phyloP scores from a whole-genome alignment of 1,139 yeast genomes.

The Barnettozyma hawaiiensis region DNA sequence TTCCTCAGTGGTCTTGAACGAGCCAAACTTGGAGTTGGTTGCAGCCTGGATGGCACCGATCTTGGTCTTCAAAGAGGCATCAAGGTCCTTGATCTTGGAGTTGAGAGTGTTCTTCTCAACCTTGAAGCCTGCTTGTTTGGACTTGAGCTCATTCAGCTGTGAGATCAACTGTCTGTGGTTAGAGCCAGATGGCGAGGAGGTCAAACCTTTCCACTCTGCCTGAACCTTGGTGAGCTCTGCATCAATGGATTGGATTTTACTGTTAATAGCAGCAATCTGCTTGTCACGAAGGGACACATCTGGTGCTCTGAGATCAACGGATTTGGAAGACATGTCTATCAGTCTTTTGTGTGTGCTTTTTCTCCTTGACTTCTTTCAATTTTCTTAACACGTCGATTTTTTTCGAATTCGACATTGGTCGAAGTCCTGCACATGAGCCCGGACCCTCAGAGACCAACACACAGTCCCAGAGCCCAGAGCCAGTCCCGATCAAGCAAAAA shows the following conservation, averaged over 20 bases:
- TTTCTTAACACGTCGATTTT: neutral
- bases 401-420: neutral
- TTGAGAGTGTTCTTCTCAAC: conserved; percentile 59
- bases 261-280: conserved; percentile 53
- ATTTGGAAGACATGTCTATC: neutral
- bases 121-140: conserved; percentile 67
- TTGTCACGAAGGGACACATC: conserved; percentile 57
- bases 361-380: neutral
- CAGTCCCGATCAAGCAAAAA: too few relatives aligned
- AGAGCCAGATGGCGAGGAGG: conserved; percentile 2
- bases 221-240: conserved; percentile 30
- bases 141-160: conserved; percentile 59
- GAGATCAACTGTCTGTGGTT: conserved; percentile 48
- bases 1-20: conserved; percentile 71
- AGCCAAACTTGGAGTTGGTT: conserved; percentile 48
- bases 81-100: conserved; percentile 70
- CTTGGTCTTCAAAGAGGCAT: conserved; percentile 69
- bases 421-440: neutral
- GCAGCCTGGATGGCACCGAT: conserved; percentile 61
- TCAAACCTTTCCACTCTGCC: conserved; percentile 29
- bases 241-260: conserved; percentile 69
- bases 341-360: neutral
- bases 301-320: conserved; percentile 52
- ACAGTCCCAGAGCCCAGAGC: too few relatives aligned
- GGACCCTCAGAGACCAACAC: too few relatives aligned